Conservation (phyloP, 768 basidiomycete genomes). For the Lactifluus piperatus region DNA sequence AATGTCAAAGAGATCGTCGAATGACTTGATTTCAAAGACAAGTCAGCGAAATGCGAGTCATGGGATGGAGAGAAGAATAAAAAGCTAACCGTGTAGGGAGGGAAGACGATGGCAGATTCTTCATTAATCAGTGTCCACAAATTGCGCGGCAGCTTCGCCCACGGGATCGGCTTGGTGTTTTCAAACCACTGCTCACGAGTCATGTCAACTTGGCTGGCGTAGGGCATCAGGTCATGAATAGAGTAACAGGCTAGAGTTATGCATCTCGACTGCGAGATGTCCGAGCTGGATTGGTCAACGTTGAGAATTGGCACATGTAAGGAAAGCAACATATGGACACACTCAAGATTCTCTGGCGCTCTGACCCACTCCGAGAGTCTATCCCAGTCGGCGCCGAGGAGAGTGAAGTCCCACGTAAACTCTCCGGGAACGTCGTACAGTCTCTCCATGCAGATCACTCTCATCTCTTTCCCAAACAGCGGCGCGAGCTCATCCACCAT, state of each 20-base stretch:
- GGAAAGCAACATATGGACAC: neutral
- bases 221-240: neutral
- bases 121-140: conserved; percentile 6
- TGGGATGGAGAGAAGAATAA: no score
- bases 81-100: conserved; percentile 1
- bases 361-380: conserved; percentile 3
- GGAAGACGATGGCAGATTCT: neutral
- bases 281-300: neutral
- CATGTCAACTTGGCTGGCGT: neutral
- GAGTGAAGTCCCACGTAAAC: neutral
- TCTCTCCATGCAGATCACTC: conserved; percentile 6
- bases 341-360: conserved; percentile 5
- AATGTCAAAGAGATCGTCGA: conserved; percentile 7
- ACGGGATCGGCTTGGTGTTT: conserved; percentile 10
- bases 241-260: conserved; percentile 9
- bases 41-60: neutral
- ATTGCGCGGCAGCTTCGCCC: conserved; percentile 9
- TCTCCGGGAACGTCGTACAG: neutral
- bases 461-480: conserved; percentile 12
- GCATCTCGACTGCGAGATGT: conserved; percentile 7
- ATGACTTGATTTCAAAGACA: neutral
- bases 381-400: conserved; percentile 1
- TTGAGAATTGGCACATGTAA: neutral
- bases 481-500: conserved; percentile 14
- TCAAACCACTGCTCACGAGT: conserved; percentile 14